Percentiles rank a stretch among this genome's conserved stretches.
phyloP scores from a whole-genome alignment of 2,329 filamentous ascomycete genomes.

The Paradendryphiella salina region DNA sequence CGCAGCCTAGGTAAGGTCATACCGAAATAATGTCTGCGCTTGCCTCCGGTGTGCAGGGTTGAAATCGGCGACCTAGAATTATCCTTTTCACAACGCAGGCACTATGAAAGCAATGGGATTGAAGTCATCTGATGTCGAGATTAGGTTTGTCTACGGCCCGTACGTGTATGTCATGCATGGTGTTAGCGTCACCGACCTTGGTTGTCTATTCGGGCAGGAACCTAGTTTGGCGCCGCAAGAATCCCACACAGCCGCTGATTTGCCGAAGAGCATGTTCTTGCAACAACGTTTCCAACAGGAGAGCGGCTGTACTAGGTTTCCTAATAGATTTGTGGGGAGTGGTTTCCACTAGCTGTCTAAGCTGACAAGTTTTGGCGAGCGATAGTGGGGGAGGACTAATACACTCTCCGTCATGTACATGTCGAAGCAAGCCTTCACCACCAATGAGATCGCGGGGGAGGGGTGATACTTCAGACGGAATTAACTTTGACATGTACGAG shows the following conservation, averaged over 20 bases:
- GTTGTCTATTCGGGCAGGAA: background rate
- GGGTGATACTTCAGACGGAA: background rate
- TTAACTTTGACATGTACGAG: background rate
- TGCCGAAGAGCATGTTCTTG: background rate
- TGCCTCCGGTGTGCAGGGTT: background rate
- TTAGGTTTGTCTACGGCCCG: constrained; percentile 5
- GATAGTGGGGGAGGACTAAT: constrained; percentile 10
- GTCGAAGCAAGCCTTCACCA: too few relatives aligned
- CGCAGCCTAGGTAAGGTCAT: constrained; percentile 3
- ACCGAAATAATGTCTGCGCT: background rate
- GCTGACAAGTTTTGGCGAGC: constrained; percentile 7
- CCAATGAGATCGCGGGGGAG: too few relatives aligned
- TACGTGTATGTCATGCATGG: constrained; percentile 3
- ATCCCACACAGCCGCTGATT: background rate
- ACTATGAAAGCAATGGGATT: background rate
- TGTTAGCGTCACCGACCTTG: background rate
- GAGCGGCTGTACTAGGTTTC: constrained; percentile 2
- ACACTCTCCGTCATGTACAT: background rate
- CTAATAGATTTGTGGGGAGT: background rate
- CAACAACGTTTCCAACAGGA: background rate
- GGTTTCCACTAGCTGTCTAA: background rate
- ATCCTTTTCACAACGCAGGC: background rate
- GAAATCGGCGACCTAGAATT: background rate
- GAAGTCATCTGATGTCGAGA: background rate
- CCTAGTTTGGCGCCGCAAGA: background rate